Evolutionary conservation across 225 moss, liverwort and hornwort genomes (phyloP).

Genomic region (Physcomitrium patens): DNA sequence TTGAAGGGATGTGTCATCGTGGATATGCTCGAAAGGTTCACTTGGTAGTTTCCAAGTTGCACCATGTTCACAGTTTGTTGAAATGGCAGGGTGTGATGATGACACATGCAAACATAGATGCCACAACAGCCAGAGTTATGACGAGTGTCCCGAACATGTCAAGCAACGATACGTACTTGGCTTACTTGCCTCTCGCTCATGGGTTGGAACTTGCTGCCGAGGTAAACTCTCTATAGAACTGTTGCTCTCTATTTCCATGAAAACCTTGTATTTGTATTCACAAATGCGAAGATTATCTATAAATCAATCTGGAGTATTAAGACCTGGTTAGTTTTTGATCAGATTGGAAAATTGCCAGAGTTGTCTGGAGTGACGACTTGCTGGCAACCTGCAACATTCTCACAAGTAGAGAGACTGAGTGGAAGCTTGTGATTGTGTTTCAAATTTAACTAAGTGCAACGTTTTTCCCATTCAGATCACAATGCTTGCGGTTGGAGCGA

Average conservation of each 20-base stretch:
- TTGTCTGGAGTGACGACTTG: constrained; percentile 4
- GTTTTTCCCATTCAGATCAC: constrained; percentile 52
- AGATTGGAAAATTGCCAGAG: constrained; percentile 1
- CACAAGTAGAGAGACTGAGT: neutral
- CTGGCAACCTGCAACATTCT: neutral
- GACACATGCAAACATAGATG: constrained; percentile 89
- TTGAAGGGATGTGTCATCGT: neutral
- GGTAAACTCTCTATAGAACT: constrained; percentile 39
- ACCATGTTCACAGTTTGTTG: constrained; percentile 5
- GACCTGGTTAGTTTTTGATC: neutral
- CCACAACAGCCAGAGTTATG: constrained; percentile 76
- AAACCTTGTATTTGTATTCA: neutral
- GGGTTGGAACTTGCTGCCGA: constrained; percentile 86
- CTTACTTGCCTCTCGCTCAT: constrained; percentile 93
- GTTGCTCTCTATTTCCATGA: neutral
- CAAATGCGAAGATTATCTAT: too few species aligned
- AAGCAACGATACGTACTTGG: constrained; percentile 69
- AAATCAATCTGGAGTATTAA: constrained; percentile 3
- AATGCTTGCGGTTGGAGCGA: constrained; percentile 59
- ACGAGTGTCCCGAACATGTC: constrained; percentile 59
- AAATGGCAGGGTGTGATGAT: constrained; percentile 89
- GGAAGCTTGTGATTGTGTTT: constrained; percentile 20
- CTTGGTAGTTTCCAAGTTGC: neutral
- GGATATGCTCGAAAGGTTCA: neutral
- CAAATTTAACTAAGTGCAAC: neutral